Evolutionary conservation across 257 asterid species (phyloP), one percentile per base, ranked within the genome.

Genomic region (Ehretia macrophylla): DNA sequence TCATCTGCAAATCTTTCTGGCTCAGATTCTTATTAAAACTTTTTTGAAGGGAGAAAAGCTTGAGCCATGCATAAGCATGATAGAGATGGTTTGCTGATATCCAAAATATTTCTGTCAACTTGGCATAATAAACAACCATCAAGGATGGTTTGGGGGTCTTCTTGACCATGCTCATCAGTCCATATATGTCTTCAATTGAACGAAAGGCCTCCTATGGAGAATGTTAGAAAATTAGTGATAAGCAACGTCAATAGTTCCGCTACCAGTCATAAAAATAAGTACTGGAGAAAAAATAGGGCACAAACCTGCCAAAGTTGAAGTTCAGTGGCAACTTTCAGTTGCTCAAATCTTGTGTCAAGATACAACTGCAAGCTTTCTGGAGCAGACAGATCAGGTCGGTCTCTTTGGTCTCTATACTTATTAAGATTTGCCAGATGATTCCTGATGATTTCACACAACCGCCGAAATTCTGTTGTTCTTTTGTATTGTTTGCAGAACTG

Each of bases 51-150:
- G 90, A 73, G 83, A 85, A 91, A 61, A 91, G 95, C 81, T 88
- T 91, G 47, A 91, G 92, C 98, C 96, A 88, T 50, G 96, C 98
- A 74, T 84, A 88, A 40, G 98, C 98, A 77, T 88, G 98, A 77
- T 91, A 85, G 20, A 91, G 95, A 76, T 91, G 82, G 66, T 68
- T 85, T 56, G 94, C 83, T 5, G 98, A 91, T 79, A 65, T 77
- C 98, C 98, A 91, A 69, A 91, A 91, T 62, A 91, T 85, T 70
- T 91, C 94, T 0, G 96, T 80, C 17, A 91, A 87, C 78, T 91
- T 91, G 49, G 94, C 86, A 72, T 88, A 91, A 62, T 85, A 91
- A 51, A 88, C 78, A 59, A 84, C 95, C 98, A 91, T 75, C 70
- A 79, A 61, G 18, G 96, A 85, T 14, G 98, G 45, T 58, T 91